These are phyloP conservation scores for Pyrenochaeta sp. DNA, from an alignment of 2,329 filamentous ascomycete species.

Conservation along the genomic window DNA sequence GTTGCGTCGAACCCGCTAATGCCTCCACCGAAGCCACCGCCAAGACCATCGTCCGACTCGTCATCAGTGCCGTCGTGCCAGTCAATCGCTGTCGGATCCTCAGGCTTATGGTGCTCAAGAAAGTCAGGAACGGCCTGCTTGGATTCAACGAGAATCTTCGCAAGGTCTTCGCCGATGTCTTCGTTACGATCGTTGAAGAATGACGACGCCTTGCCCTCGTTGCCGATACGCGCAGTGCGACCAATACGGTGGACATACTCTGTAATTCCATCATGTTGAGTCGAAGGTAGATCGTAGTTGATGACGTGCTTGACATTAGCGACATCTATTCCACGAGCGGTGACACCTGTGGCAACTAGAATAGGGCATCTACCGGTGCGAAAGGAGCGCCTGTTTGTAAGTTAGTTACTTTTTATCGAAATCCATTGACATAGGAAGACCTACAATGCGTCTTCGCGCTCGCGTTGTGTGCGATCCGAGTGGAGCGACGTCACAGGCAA, in stretches of 20 bases:
- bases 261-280: constrained; percentile 82
- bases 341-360: constrained; percentile 84
- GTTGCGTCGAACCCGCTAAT: constrained; percentile 19
- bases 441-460: constrained; percentile 89
- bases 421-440: constrained; percentile 31
- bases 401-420: constrained; percentile 4
- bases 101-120: constrained; percentile 70
- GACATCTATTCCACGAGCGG: constrained; percentile 88
- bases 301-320: constrained; percentile 88
- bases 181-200: constrained; percentile 85
- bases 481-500: constrained; percentile 91
- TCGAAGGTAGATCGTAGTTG: constrained; percentile 86
- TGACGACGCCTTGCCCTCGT: constrained; percentile 83
- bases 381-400: constrained; percentile 71
- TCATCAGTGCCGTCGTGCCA: constrained; percentile 63
- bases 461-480: constrained; percentile 82
- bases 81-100: constrained; percentile 58
- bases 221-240: constrained; percentile 92
- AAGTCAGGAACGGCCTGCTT: constrained; percentile 85
- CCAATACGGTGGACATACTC: constrained; percentile 97
- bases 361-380: constrained; percentile 78
- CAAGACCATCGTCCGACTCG: constrained; percentile 40
- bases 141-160: constrained; percentile 83
- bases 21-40: constrained; percentile 21
- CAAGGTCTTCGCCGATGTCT: constrained; percentile 75